A percentile compares a stretch with the other conserved stretches of the same genome.
These are phyloP conservation scores for Diutina catenulata DNA, from an alignment of 1,139 yeast genomes.

Conservation along the genomic window DNA sequence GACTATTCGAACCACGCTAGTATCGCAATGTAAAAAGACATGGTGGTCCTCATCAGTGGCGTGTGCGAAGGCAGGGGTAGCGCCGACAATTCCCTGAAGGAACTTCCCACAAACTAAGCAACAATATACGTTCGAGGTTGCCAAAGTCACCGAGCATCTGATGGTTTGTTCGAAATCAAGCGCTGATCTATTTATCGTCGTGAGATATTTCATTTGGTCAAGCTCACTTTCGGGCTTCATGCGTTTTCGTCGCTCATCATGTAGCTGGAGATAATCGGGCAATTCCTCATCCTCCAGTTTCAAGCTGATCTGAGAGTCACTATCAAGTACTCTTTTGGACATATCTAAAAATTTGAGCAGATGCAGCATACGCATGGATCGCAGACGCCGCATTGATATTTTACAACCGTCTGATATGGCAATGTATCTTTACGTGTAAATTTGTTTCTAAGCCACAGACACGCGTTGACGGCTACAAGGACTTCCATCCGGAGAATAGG, in stretches of 20 bases:
- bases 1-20: slow-evolving; percentile 37
- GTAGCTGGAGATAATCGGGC: slow-evolving; percentile 5
- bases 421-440: too few species aligned
- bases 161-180: slow-evolving; percentile 66
- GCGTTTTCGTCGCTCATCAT: slow-evolving; percentile 5
- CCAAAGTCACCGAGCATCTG: slow-evolving; percentile 51
- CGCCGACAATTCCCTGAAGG: slow-evolving; percentile 52
- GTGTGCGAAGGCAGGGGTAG: slow-evolving; percentile 60
- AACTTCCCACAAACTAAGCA: slow-evolving; percentile 69
- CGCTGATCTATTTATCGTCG: slow-evolving; percentile 39
- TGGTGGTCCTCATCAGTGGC: slow-evolving; percentile 53
- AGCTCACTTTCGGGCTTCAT: slow-evolving; percentile 3
- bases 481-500: too few species aligned
- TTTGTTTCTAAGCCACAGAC: too few species aligned
- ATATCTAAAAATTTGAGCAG: too few species aligned
- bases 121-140: slow-evolving; percentile 53
- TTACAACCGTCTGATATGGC: too few species aligned
- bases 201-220: slow-evolving; percentile 22
- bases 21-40: slow-evolving; percentile 44
- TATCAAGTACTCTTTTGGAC: too few species aligned
- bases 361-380: too few species aligned
- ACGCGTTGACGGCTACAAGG: too few species aligned
- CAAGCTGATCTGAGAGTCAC: too few species aligned
- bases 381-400: too few species aligned
- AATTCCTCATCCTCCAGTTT: slow-evolving; percentile 6